phyloP scores from a whole-genome alignment of 2,329 filamentous ascomycete species.

The Calonectria pteridis region DNA sequence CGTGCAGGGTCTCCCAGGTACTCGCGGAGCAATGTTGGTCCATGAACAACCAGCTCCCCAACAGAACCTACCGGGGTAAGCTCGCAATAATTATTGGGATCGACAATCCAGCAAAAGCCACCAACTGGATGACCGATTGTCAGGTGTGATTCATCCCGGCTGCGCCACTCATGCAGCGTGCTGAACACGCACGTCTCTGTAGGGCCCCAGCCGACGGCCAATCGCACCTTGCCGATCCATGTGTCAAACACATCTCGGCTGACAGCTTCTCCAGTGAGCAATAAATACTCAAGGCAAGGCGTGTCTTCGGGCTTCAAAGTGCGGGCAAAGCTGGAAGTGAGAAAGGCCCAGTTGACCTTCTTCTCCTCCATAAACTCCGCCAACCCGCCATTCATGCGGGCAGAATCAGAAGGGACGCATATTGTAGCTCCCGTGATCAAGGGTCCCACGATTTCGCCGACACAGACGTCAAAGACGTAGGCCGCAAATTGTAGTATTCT shows the following conservation, averaged over 20 bases:
- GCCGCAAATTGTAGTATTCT: neutral
- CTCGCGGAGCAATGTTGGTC: neutral
- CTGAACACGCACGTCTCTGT: neutral
- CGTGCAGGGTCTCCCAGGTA: neutral
- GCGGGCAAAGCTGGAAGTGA: conserved; percentile 9
- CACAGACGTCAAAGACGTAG: neutral
- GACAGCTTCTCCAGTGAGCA: conserved; percentile 12
- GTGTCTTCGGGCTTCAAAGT: conserved; percentile 4
- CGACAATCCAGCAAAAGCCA: conserved; percentile 42
- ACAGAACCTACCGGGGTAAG: neutral
- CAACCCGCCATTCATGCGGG: conserved; percentile 9
- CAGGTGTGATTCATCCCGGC: neutral
- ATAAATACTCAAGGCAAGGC: neutral
- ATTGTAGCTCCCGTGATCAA: neutral
- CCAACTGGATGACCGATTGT: neutral
- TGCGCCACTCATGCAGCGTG: neutral
- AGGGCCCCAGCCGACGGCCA: neutral
- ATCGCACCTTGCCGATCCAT: neutral
- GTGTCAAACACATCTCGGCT: neutral
- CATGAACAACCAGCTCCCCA: neutral
- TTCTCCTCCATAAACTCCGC: neutral
- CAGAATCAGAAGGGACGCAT: neutral
- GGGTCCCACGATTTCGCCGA: neutral
- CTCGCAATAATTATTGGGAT: neutral
- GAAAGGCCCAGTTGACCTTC: neutral